Evolutionary conservation across 169 alveolate genomes (phyloP).

Genomic region (Plasmodium falciparum): DNA sequence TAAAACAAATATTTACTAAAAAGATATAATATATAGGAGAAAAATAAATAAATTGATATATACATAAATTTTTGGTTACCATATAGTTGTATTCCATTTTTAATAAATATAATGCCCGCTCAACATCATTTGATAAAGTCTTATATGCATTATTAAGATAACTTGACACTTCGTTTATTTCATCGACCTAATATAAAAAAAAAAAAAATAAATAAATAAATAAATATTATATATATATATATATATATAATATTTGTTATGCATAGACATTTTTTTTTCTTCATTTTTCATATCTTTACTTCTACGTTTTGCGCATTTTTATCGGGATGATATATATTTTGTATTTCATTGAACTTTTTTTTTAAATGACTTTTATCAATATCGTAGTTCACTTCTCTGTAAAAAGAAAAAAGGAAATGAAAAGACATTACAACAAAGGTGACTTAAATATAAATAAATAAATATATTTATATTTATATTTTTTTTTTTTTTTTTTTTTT

Average conservation of each 20-base stretch:
- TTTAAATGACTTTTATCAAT: slow-evolving; percentile 51
- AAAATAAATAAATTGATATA: background rate
- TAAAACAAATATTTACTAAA: background rate
- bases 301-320: slow-evolving; percentile 24
- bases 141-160: slow-evolving; percentile 61
- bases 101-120: slow-evolving; percentile 46
- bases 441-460: background rate
- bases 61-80: background rate
- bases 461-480: background rate
- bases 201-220: background rate
- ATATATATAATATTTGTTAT: background rate
- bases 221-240: background rate
- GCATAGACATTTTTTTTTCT: background rate
- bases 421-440: background rate
- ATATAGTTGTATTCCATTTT: slow-evolving; percentile 30
- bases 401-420: background rate
- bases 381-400: slow-evolving; percentile 32
- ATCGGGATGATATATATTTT: slow-evolving; percentile 61
- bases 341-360: slow-evolving; percentile 61
- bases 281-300: slow-evolving; percentile 7
- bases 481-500: background rate
- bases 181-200: slow-evolving; percentile 14
- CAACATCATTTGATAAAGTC: slow-evolving; percentile 34
- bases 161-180: slow-evolving; percentile 66
- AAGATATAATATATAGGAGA: background rate